phyloP scores from a whole-genome alignment of 2,329 filamentous ascomycete genomes.

The Aspergillus carbonarius region DNA sequence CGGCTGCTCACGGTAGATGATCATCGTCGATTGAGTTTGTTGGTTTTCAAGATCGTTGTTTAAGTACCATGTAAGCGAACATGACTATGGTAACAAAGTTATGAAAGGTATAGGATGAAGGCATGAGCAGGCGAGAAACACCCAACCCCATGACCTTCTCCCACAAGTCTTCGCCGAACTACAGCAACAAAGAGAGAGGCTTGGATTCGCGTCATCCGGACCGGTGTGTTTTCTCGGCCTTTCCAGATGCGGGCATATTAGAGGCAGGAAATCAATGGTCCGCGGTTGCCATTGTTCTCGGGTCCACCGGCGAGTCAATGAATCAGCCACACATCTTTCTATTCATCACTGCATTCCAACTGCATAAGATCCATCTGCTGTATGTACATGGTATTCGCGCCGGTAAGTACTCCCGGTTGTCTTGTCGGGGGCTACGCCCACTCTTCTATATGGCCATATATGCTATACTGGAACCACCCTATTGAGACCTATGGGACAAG shows the following conservation, averaged over 20 bases:
- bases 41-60: slow-evolving; percentile 16
- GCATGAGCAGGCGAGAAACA: background rate
- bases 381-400: slow-evolving; percentile 2
- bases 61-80: background rate
- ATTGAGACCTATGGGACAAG: background rate
- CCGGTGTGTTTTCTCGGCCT: background rate
- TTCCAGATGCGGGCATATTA: slow-evolving; percentile 25
- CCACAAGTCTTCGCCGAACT: background rate
- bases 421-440: background rate
- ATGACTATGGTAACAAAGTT: background rate
- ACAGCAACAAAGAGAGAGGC: background rate
- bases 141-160: background rate
- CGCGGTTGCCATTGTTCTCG: slow-evolving; percentile 23
- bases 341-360: slow-evolving; percentile 13
- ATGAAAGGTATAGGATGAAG: background rate
- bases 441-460: background rate
- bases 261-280: slow-evolving; percentile 21
- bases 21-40: slow-evolving; percentile 1
- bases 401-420: background rate
- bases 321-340: slow-evolving; percentile 4
- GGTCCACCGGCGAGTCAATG: background rate
- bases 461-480: background rate
- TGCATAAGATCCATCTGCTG: background rate
- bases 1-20: background rate
- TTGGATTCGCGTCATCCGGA: background rate